Conservation (phyloP, 192 early-diverging fungal genomes). For the Radiomyces spectabilis region DNA sequence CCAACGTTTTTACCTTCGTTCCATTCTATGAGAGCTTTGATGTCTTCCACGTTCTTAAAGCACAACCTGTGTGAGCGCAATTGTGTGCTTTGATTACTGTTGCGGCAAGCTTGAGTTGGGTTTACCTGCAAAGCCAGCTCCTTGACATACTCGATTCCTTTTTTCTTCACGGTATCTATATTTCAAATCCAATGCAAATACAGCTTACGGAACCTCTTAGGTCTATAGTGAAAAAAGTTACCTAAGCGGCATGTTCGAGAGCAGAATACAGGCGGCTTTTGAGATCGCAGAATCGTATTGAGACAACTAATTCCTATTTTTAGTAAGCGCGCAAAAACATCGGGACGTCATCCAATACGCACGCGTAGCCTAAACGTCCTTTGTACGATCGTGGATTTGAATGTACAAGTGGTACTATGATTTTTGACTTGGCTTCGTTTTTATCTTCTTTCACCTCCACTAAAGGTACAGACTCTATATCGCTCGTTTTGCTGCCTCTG, state of each 20-base stretch:
- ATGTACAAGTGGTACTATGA: no score
- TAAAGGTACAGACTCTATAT: no score
- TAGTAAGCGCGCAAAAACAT: background rate
- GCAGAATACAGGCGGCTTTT: conserved; percentile 40
- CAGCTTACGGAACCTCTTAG: no score
- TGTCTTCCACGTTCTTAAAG: conserved; percentile 23
- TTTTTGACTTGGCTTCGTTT: no score
- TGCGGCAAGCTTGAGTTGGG: background rate
- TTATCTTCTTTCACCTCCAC: no score
- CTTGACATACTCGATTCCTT: conserved; percentile 32
- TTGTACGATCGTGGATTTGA: conserved; percentile 1
- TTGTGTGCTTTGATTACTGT: no score
- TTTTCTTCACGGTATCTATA: conserved; percentile 25
- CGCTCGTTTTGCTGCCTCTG: no score
- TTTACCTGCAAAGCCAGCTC: conserved; percentile 23
- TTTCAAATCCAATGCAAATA: background rate
- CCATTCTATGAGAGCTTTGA: conserved; percentile 34
- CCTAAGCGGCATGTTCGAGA: conserved; percentile 37
- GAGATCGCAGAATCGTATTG: conserved; percentile 35
- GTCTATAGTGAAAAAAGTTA: background rate
- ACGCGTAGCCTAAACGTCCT: conserved; percentile 41
- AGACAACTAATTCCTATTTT: conserved; percentile 20
- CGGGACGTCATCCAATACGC: background rate
- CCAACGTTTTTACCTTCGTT: conserved; percentile 18
- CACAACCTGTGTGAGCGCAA: background rate